Evolutionary conservation across 306 rosid species (phyloP).

Genomic region (Lathyrus tuberosus): DNA sequence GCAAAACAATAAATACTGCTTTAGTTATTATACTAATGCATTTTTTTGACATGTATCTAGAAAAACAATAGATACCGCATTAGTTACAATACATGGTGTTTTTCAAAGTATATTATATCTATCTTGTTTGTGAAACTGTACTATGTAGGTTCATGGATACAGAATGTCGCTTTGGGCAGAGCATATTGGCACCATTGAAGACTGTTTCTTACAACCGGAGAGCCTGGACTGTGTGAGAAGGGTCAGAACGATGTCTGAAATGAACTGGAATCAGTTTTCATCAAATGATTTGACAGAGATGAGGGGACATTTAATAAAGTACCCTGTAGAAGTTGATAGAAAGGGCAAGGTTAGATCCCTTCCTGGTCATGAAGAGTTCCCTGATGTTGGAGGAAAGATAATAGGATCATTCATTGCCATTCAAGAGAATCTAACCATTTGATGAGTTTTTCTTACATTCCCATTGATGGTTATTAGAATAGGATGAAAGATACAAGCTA

Average conservation of each 20-base stretch:
- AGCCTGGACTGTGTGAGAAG: conserved; percentile 83
- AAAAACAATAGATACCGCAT: too few relatives aligned
- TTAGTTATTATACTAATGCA: background rate
- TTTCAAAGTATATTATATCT: background rate
- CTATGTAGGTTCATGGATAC: conserved; percentile 77
- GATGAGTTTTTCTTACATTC: conserved; percentile 37
- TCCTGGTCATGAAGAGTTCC: conserved; percentile 79
- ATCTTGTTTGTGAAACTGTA: conserved; percentile 23
- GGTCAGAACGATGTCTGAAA: conserved; percentile 69
- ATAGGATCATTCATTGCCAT: conserved; percentile 86
- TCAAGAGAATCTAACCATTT: conserved; percentile 89
- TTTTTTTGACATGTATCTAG: too few relatives aligned
- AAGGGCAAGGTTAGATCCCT: conserved; percentile 80
- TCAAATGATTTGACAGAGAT: conserved; percentile 72
- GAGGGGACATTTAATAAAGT: conserved; percentile 82
- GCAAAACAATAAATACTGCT: background rate
- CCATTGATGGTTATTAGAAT: conserved; percentile 27
- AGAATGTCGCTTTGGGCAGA: conserved; percentile 99
- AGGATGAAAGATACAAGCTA: conserved; percentile 24
- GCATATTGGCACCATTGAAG: conserved; percentile 70
- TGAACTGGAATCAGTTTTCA: conserved; percentile 83
- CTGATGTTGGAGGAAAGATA: conserved; percentile 91
- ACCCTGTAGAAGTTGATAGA: conserved; percentile 81
- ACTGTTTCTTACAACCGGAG: conserved; percentile 76
- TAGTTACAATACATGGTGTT: background rate